phyloP scores from a whole-genome alignment of 2,329 filamentous ascomycete species.

The Venturia carpophila region DNA sequence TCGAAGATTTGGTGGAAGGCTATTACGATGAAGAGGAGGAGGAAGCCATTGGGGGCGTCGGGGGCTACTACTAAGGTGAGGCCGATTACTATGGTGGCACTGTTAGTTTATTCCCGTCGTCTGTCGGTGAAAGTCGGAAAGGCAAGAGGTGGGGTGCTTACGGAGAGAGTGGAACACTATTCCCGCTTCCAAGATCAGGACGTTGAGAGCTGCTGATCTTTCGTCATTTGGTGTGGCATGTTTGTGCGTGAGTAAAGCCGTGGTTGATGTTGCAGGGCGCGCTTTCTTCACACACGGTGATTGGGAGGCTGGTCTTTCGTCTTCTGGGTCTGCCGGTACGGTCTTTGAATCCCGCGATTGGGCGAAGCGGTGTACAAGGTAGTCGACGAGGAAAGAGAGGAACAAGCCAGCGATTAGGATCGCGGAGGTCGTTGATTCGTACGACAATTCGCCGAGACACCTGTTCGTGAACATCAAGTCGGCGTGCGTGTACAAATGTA shows the following conservation, averaged over 20 bases:
- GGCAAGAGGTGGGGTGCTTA: slow-evolving; percentile 31
- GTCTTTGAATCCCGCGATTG: background rate
- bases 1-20: slow-evolving; percentile 71
- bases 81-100: slow-evolving; percentile 48
- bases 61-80: slow-evolving; percentile 50
- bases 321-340: background rate
- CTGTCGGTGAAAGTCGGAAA: background rate
- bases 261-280: background rate
- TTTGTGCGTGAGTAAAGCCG: background rate
- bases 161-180: slow-evolving; percentile 67
- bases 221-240: background rate
- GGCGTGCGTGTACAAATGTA: slow-evolving; percentile 62
- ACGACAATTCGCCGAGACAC: slow-evolving; percentile 58
- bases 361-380: slow-evolving; percentile 25
- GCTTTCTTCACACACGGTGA: slow-evolving; percentile 33
- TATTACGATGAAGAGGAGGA: background rate
- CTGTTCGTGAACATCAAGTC: slow-evolving; percentile 63
- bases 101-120: background rate
- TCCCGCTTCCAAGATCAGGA: slow-evolving; percentile 64
- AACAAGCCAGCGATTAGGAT: slow-evolving; percentile 69
- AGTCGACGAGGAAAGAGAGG: slow-evolving; percentile 65
- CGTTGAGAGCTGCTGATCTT: slow-evolving; percentile 37
- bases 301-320: slow-evolving; percentile 49
- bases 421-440: slow-evolving; percentile 61
- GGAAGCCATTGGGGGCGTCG: slow-evolving; percentile 29